Base-by-base conservation (phyloP, 345 rosid genomes). In the Triadica sebifera region DNA sequence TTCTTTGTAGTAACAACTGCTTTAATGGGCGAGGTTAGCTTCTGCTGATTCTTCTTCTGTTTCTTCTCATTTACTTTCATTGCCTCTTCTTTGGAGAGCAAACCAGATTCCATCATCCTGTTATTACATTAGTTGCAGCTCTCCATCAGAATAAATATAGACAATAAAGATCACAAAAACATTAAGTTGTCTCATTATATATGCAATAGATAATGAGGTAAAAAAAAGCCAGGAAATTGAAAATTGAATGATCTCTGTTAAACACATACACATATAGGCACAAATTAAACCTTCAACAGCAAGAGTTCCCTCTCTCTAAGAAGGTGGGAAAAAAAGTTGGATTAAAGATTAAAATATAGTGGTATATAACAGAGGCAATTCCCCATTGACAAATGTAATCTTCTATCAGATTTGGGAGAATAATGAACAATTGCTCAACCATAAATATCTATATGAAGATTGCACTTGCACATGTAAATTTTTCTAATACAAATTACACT, bases 31-130 rank as follows among this genome's bases (percentile, higher is more conserved):
- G 92, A 89, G 68, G 69, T 77, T 15, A 83, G 69, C 78, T 86
- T 90, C 50, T 65, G 75, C 39, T 74, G 80, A 74, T 20, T 72
- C 84, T 81, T 89, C 80, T 81, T 84, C 76, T 78, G 90, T 83
- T 93, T 95, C 83, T 78, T 90, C 70, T 86, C 94, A 6, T 83
- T 83, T 34, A 86, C 88, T 79, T 90, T 85, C 84, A 81, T 88
- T 52, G 98, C 99, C 80, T 72, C 85, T 3, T 84, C 96, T 60
- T 81, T 65, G 22, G 98, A 67, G 45, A 93, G 97, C 82, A 93
- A 86, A 51, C 99, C 97, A 20, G 91, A 95, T 67, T 95, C 99
- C 98, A 95, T 93, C 94, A 95, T 89, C 98, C 99, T 93, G 84
- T 74, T 79, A 75, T 46, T 37, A 76, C 49, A 46, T 50, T 9